A percentile compares a stretch with the other conserved stretches of the same genome.
Evolutionary conservation across 2,329 filamentous ascomycete species (phyloP).

Genomic region (Elsinoe australis): DNA sequence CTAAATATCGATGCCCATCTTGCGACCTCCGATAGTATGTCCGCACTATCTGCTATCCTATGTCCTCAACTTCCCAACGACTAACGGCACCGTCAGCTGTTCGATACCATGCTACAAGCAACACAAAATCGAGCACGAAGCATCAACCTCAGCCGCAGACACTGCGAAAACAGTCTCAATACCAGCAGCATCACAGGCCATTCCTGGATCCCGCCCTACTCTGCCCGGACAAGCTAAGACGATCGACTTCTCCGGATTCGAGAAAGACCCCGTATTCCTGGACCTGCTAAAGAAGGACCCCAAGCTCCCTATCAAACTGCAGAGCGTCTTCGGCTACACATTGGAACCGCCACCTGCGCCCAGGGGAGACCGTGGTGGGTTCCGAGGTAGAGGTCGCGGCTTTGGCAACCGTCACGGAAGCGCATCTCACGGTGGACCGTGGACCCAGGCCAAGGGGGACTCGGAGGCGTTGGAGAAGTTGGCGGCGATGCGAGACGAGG

Average conservation of each 20-base stretch:
- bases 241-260: constrained; percentile 28
- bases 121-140: constrained; percentile 29
- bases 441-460: constrained; percentile 34
- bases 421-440: constrained; percentile 25
- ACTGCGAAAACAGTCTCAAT: neutral
- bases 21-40: constrained; percentile 41
- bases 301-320: constrained; percentile 29
- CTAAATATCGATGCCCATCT: constrained; percentile 46
- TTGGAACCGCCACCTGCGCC: constrained; percentile 29
- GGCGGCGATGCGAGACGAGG: constrained; percentile 27
- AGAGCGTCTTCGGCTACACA: constrained; percentile 30
- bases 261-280: constrained; percentile 28
- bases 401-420: neutral
- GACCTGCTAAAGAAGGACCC: constrained; percentile 31
- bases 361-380: constrained; percentile 19
- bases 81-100: too few relatives aligned
- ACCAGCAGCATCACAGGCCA: neutral
- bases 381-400: constrained; percentile 21
- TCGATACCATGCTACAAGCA: constrained; percentile 34
- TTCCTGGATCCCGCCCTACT: neutral
- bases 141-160: constrained; percentile 12
- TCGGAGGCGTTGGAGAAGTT: constrained; percentile 28
- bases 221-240: constrained; percentile 18
- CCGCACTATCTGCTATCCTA: too few relatives aligned
- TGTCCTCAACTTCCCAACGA: too few relatives aligned